Percentiles rank a stretch among this genome's conserved stretches.
Conservation (phyloP, 2,329 filamentous ascomycete species). For the Aureobasidium sp. region DNA sequence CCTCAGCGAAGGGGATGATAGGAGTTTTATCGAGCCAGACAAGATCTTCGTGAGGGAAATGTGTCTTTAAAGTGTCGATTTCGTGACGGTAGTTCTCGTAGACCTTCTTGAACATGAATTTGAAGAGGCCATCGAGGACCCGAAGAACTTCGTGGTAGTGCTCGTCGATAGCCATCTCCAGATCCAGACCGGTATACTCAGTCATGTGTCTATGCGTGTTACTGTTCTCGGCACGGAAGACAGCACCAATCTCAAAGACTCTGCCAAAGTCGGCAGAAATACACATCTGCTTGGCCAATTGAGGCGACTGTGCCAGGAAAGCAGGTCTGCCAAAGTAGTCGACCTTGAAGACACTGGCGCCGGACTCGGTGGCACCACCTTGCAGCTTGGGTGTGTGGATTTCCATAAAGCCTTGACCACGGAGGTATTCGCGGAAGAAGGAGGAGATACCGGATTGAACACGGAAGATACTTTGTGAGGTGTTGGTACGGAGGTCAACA, state of each 20-base stretch:
- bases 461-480: conserved; percentile 81
- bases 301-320: conserved; percentile 85
- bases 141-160: conserved; percentile 84
- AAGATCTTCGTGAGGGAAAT: conserved; percentile 80
- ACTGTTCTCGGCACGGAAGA: conserved; percentile 91
- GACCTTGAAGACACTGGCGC: conserved; percentile 82
- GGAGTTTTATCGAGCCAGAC: conserved; percentile 82
- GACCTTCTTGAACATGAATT: conserved; percentile 66
- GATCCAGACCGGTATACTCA: conserved; percentile 85
- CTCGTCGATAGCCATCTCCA: conserved; percentile 85
- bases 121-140: conserved; percentile 72
- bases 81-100: conserved; percentile 64
- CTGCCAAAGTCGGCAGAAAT: conserved; percentile 83
- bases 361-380: conserved; percentile 82
- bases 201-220: conserved; percentile 93
- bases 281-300: conserved; percentile 87
- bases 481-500: conserved; percentile 76
- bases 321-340: conserved; percentile 85
- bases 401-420: conserved; percentile 74
- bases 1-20: conserved; percentile 71
- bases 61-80: conserved; percentile 69
- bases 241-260: conserved; percentile 83
- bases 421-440: conserved; percentile 69
- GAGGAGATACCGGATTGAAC: conserved; percentile 75
- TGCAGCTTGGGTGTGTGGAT: conserved; percentile 92